Conservation (phyloP, 2,329 filamentous ascomycete genomes). For the Cordyceps javanica region DNA sequence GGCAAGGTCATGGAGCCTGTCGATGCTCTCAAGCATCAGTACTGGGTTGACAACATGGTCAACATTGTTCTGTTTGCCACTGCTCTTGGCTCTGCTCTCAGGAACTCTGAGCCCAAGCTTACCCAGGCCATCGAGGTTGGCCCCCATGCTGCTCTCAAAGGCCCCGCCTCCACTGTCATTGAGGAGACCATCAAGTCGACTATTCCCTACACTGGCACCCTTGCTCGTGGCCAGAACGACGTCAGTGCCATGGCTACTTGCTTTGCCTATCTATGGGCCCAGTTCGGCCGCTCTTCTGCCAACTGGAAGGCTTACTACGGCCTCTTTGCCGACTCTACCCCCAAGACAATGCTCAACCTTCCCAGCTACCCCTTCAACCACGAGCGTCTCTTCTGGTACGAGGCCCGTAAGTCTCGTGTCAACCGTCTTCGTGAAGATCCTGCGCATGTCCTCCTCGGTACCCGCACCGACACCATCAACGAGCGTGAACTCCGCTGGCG, state of each 20-base stretch:
- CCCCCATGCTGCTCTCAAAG: slow-evolving; percentile 41
- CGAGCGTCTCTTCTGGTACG: slow-evolving; percentile 21
- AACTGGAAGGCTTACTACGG: slow-evolving; percentile 17
- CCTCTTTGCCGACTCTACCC: slow-evolving; percentile 11
- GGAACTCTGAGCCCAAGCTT: slow-evolving; percentile 12
- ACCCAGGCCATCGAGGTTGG: slow-evolving; percentile 39
- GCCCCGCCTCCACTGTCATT: slow-evolving; percentile 27
- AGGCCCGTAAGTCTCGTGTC: slow-evolving; percentile 21
- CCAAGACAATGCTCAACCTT: slow-evolving; percentile 17
- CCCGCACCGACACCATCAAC: slow-evolving; percentile 17
- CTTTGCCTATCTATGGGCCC: slow-evolving; percentile 17
- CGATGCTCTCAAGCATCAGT: slow-evolving; percentile 16
- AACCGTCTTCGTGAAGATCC: slow-evolving; percentile 32
- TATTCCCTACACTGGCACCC: slow-evolving; percentile 34
- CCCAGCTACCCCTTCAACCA: slow-evolving; percentile 30
- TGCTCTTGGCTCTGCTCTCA: slow-evolving; percentile 18
- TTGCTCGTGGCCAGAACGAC: slow-evolving; percentile 36
- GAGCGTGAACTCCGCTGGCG: slow-evolving; percentile 35
- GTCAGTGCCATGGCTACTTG: slow-evolving; percentile 39
- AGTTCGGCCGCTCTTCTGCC: slow-evolving; percentile 18
- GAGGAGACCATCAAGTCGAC: slow-evolving; percentile 28
- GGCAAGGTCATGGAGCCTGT: slow-evolving; percentile 14
- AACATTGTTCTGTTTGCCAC: slow-evolving; percentile 29
- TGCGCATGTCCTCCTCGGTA: slow-evolving; percentile 39
- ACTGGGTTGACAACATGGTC: slow-evolving; percentile 33